Evolutionary conservation across 805 yeast genomes (phyloP).

Genomic region (Saturnispora galanensis): DNA sequence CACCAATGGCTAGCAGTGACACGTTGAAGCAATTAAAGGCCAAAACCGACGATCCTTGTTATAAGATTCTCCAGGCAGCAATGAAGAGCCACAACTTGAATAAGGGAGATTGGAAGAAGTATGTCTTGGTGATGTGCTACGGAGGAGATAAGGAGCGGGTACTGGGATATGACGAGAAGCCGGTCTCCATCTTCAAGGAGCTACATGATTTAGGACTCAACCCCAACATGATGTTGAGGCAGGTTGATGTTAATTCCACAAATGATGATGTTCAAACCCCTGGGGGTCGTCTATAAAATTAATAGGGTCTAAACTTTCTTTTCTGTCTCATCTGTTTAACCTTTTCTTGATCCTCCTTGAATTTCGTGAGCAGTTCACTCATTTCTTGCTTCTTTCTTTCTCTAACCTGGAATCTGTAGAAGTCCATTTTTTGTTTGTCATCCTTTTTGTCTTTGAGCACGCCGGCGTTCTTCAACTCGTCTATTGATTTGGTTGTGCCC

Average conservation of each 20-base stretch:
- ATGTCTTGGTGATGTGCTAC: conserved; percentile 80
- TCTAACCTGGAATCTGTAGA: conserved; percentile 92
- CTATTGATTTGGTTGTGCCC: conserved; percentile 34
- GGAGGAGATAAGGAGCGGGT: conserved; percentile 89
- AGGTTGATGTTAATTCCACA: conserved; percentile 47
- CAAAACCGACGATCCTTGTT: conserved; percentile 84
- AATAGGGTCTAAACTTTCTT: conserved; percentile 81
- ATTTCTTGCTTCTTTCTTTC: conserved; percentile 88
- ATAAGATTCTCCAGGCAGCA: conserved; percentile 78
- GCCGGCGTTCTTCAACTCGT: conserved; percentile 24
- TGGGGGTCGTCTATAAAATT: conserved; percentile 32
- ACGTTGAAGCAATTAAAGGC: conserved; percentile 79
- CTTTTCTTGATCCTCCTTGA: conserved; percentile 84
- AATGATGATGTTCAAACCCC: conserved; percentile 25
- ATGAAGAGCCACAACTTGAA: conserved; percentile 75
- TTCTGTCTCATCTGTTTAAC: conserved; percentile 70
- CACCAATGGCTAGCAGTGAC: conserved; percentile 28
- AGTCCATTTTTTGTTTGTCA: conserved; percentile 76
- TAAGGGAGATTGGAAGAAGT: conserved; percentile 76
- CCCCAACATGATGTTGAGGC: conserved; percentile 89
- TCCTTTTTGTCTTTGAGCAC: conserved; percentile 43
- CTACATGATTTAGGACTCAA: conserved; percentile 75
- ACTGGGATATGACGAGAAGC: conserved; percentile 75
- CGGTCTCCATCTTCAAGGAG: conserved; percentile 77
- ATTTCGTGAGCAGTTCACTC: conserved; percentile 74